phyloP scores from a whole-genome alignment of 176 grass and related monocot species.

The Hordeum marinum region DNA sequence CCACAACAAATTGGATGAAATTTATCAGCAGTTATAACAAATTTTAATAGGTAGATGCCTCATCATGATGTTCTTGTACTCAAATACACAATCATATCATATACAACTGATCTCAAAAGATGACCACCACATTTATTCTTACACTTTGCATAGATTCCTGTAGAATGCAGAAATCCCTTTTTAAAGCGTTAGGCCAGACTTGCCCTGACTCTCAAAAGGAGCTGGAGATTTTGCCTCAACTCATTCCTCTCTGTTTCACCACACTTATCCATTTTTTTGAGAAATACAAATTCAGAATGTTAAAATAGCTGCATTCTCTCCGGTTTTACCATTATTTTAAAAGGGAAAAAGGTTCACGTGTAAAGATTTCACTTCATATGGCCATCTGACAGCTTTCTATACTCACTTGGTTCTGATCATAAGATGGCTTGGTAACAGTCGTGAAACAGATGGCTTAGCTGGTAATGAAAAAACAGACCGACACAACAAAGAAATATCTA shows the following conservation, averaged over 20 bases:
- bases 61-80: not conserved
- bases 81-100: not conserved
- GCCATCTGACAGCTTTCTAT: not conserved
- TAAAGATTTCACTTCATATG: not conserved
- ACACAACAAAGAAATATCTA: not conserved
- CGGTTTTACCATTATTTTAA: not conserved
- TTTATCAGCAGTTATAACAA: not conserved
- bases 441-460: not conserved
- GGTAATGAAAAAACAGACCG: not conserved
- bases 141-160: not conserved
- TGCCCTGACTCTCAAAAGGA: no score
- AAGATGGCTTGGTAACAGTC: not conserved
- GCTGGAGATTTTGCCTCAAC: no score
- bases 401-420: not conserved
- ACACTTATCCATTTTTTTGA: not conserved
- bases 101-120: not conserved
- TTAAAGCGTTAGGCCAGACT: no score
- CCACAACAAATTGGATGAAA: constrained; percentile 1
- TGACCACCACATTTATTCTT: not conserved
- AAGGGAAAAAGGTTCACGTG: not conserved
- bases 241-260: not conserved
- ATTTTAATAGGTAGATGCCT: not conserved
- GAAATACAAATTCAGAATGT: not conserved
- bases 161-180: not conserved
- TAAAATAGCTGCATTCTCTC: not conserved